These are phyloP conservation scores for Zygoascus sp. DNA, from an alignment of 1,139 yeast genomes.

Conservation along the genomic window DNA sequence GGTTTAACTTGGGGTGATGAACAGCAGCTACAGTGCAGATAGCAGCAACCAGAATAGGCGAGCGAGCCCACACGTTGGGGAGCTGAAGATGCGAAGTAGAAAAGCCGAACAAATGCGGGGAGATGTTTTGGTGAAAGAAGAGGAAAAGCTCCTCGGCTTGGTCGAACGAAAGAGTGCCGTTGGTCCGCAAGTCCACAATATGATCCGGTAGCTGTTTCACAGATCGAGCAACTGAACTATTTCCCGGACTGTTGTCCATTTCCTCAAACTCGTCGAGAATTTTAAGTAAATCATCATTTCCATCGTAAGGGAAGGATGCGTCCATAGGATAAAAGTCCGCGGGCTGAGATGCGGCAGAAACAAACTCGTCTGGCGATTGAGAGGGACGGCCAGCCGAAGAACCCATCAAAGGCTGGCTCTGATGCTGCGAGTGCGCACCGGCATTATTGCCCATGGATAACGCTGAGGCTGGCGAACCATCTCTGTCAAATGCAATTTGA, in stretches of 20 bases:
- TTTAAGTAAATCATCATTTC: conserved; percentile 3
- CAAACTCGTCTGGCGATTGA: neutral
- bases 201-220: neutral
- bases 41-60: conserved; percentile 59
- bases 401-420: neutral
- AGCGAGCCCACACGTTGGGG: conserved; percentile 49
- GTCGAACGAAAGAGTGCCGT: conserved; percentile 24
- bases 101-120: conserved; percentile 66
- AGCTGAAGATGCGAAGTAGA: conserved; percentile 50
- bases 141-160: conserved; percentile 51
- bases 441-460: neutral
- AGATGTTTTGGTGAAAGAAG: conserved; percentile 52
- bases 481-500: conserved; percentile 7
- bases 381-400: neutral
- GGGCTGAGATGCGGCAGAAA: neutral
- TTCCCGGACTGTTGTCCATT: neutral
- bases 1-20: conserved; percentile 49
- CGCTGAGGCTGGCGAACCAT: neutral
- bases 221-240: neutral
- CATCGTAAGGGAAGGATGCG: neutral
- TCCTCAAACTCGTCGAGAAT: conserved; percentile 2
- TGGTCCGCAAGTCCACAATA: conserved; percentile 13
- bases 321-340: neutral
- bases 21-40: conserved; percentile 60
- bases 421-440: neutral